Conservation (phyloP, 169 alveolate genomes). For the Ichthyophthirius multifiliis region DNA sequence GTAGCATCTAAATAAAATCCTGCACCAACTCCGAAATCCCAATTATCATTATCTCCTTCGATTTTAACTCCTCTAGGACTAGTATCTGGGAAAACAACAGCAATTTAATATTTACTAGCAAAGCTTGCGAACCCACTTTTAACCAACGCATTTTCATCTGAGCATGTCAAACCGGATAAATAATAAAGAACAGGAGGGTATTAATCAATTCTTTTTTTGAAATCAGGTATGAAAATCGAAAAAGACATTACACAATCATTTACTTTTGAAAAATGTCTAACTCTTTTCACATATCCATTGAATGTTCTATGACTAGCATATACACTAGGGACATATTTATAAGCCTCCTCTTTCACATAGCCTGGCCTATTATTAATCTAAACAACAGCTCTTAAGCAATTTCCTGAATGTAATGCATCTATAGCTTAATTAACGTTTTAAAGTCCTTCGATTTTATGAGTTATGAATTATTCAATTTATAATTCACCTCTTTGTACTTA, state of each 20-base stretch:
- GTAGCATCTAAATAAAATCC: constrained; percentile 79
- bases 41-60: constrained; percentile 62
- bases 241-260: constrained; percentile 41
- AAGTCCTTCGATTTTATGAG: constrained; percentile 60
- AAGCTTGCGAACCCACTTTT: constrained; percentile 38
- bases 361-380: constrained; percentile 23
- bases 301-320: background rate
- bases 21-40: constrained; percentile 68
- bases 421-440: constrained; percentile 73
- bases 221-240: constrained; percentile 36
- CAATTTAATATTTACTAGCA: constrained; percentile 57
- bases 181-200: constrained; percentile 58
- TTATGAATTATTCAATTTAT: constrained; percentile 67
- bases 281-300: constrained; percentile 32
- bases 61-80: constrained; percentile 59
- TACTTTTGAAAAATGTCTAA: constrained; percentile 24
- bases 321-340: background rate
- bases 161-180: constrained; percentile 80
- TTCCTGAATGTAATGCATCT: constrained; percentile 68
- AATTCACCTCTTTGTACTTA: constrained; percentile 60
- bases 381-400: constrained; percentile 70
- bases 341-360: background rate
- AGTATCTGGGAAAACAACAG: constrained; percentile 79
- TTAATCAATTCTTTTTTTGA: background rate
- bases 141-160: constrained; percentile 69